phyloP scores from a whole-genome alignment of 495 filamentous ascomycete genomes.

The Xylaria longipes region DNA sequence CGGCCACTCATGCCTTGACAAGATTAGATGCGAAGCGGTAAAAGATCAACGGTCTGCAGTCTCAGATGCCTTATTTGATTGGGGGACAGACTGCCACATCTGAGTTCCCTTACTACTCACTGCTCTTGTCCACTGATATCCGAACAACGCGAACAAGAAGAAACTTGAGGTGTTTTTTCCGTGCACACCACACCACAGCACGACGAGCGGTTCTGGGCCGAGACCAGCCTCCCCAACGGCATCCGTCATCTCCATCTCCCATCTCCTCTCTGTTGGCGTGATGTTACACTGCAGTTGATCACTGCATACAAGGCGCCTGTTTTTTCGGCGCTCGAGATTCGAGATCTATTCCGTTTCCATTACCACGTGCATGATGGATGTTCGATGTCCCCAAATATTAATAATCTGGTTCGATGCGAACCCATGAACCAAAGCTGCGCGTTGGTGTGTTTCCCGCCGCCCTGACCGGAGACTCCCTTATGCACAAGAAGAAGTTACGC shows the following conservation, averaged over 20 bases:
- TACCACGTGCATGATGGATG: slow-evolving; percentile 23
- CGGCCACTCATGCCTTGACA: not conserved
- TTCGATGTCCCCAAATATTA: slow-evolving; percentile 8
- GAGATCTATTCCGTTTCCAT: slow-evolving; percentile 24
- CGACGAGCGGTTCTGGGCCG: not conserved
- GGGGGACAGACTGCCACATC: slow-evolving; percentile 17
- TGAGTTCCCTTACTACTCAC: not conserved
- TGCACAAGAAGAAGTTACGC: slow-evolving; percentile 4
- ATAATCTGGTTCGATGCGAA: slow-evolving; percentile 17
- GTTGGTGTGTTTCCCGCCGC: not conserved
- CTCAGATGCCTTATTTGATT: slow-evolving; percentile 22
- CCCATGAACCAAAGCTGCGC: slow-evolving; percentile 11
- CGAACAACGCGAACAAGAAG: not conserved
- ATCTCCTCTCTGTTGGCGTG: not conserved
- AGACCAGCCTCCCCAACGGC: slow-evolving; percentile 1
- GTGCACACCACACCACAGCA: not conserved
- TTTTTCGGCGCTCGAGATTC: slow-evolving; percentile 10
- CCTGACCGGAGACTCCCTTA: not conserved
- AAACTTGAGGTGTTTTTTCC: not conserved
- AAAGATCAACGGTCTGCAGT: slow-evolving; percentile 14
- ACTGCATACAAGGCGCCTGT: slow-evolving; percentile 14
- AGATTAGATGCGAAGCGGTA: not conserved
- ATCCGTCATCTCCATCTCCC: slow-evolving; percentile 12
- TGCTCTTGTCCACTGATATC: not conserved
- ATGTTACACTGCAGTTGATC: slow-evolving; percentile 22